Percentiles rank a stretch among this genome's conserved stretches.
Evolutionary conservation across 1,139 yeast genomes (phyloP).

Genomic region (Yamadazyma kanchanaburiensis): DNA sequence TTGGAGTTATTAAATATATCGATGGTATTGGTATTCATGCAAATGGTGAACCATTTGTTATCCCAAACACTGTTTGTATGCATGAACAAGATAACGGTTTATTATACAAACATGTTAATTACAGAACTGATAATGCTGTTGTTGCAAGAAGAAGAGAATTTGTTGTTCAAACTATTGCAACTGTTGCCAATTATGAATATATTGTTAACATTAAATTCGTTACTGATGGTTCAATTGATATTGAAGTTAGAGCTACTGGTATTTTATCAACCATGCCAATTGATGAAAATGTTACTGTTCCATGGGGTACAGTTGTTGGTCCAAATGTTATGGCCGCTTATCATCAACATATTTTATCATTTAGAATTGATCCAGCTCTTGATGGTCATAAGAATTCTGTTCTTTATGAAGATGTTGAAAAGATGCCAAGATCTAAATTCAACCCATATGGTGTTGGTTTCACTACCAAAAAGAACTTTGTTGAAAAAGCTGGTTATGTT

Average conservation of each 20-base stretch:
- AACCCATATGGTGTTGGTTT: constrained; percentile 80
- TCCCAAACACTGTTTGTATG: constrained; percentile 79
- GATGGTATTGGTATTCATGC: constrained; percentile 62
- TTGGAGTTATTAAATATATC: constrained; percentile 80
- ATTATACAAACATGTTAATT: constrained; percentile 80
- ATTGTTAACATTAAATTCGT: constrained; percentile 73
- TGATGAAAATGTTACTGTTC: constrained; percentile 69
- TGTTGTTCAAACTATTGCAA: constrained; percentile 81
- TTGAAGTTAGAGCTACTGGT: constrained; percentile 89
- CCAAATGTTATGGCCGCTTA: constrained; percentile 87
- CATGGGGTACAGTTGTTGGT: constrained; percentile 83
- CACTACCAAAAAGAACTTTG: constrained; percentile 56
- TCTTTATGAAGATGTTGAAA: constrained; percentile 69
- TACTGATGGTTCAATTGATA: constrained; percentile 79
- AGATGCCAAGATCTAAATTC: constrained; percentile 52
- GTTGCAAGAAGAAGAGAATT: constrained; percentile 86
- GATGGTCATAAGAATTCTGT: constrained; percentile 84
- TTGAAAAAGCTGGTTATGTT: constrained; percentile 70
- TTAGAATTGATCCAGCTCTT: constrained; percentile 83
- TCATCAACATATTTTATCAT: constrained; percentile 83
- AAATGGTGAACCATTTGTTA: constrained; percentile 61
- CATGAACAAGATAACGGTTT: constrained; percentile 83
- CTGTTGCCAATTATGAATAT: constrained; percentile 90
- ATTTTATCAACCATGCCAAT: constrained; percentile 81
- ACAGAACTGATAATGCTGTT: constrained; percentile 69